Evolutionary conservation across 345 rosid species (phyloP).

Genomic region (Syzygium jambos): DNA sequence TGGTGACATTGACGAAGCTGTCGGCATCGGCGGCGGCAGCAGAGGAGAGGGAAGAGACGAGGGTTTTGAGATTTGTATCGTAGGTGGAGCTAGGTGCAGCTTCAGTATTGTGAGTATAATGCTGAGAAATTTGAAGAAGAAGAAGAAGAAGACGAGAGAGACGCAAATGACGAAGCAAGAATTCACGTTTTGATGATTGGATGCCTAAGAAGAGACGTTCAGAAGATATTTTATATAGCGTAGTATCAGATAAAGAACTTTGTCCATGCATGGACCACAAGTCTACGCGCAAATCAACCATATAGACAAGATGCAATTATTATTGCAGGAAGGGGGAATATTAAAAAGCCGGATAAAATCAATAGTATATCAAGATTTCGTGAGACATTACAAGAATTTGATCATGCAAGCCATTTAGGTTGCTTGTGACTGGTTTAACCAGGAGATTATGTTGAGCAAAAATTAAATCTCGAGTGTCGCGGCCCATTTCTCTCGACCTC

Average conservation of each 20-base stretch:
- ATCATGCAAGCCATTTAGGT: background rate
- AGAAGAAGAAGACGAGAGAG: background rate
- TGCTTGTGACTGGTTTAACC: background rate
- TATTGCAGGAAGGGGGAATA: background rate
- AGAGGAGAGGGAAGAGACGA: background rate
- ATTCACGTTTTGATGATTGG: background rate
- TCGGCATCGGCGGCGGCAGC: background rate
- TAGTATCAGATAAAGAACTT: background rate
- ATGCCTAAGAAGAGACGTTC: background rate
- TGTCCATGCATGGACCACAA: background rate
- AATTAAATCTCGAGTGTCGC: background rate
- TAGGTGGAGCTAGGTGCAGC: slow-evolving; percentile 4
- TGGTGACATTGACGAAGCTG: slow-evolving; percentile 8
- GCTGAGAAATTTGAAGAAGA: background rate
- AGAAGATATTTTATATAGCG: background rate
- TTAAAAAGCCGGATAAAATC: background rate
- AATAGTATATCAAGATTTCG: background rate
- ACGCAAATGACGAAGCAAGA: background rate
- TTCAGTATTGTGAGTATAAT: background rate
- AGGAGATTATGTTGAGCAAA: background rate
- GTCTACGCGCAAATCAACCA: background rate
- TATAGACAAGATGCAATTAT: background rate
- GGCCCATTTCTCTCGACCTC: background rate
- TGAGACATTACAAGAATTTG: background rate
- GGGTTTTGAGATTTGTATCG: slow-evolving; percentile 2